These are phyloP conservation scores for Lactuca sativa DNA, from an alignment of 129 eudicot genomes.

Conservation along the genomic window DNA sequence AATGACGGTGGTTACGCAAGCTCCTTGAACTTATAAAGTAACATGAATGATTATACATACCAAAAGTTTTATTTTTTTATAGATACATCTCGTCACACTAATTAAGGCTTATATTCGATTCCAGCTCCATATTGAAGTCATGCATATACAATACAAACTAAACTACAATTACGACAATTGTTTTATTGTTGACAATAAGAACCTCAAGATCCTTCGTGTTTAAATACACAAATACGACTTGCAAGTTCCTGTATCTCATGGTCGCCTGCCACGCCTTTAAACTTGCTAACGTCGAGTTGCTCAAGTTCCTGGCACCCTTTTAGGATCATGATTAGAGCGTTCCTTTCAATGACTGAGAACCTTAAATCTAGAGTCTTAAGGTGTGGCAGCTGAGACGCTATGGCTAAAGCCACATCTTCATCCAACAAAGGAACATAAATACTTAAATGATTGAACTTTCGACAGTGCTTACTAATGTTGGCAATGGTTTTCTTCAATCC, in stretches of 20 bases:
- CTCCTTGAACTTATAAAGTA: no score
- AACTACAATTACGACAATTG: not conserved
- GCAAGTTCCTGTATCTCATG: conserved; percentile 13
- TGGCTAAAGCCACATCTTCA: conserved; percentile 17
- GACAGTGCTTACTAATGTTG: conserved; percentile 20
- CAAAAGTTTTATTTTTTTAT: no score
- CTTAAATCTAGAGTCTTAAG: conserved; percentile 12
- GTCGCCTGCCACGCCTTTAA: not conserved
- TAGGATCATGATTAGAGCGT: conserved; percentile 1
- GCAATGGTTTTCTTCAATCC: conserved; percentile 8
- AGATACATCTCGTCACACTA: no score
- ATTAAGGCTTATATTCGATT: no score
- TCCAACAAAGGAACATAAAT: conserved; percentile 1
- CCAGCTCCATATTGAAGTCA: no score
- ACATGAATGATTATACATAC: no score
- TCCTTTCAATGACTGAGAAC: not conserved
- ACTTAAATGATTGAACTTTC: conserved; percentile 9
- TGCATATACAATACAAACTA: no score
- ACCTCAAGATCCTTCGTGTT: not conserved
- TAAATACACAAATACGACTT: conserved; percentile 8
- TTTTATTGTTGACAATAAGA: not conserved
- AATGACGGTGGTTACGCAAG: no score
- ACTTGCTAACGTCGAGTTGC: conserved; percentile 9
- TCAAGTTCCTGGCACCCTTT: conserved; percentile 17
- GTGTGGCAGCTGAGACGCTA: conserved; percentile 19